Evolutionary conservation across 2,329 filamentous ascomycete species (phyloP), one percentile per base, ranked within the genome.

Genomic region (Colletotrichum sidae): DNA sequence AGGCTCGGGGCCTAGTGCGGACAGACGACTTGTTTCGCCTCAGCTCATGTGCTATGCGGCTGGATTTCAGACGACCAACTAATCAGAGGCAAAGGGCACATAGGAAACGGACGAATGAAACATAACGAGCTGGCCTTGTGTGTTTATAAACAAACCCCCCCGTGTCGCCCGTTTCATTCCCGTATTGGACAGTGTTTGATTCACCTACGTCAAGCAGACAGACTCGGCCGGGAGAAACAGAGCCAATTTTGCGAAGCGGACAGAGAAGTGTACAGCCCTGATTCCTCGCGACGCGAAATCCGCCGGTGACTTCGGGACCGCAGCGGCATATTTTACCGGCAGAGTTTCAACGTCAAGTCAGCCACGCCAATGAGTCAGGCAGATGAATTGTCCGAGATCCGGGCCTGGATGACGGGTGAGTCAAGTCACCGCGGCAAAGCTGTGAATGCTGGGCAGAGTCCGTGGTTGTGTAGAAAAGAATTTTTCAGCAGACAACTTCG

Each of bases 231-330:
- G 25, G 44, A 35, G 6, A 12, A 38, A 44, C 35, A 37, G 11
- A 15, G 34, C 15, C 45, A 5, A 49, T 8, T 33, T 45, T 45
- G 39, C 17, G 11, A 25, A 42, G 39, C 13, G 39, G 25, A 33
- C 17, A 8, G 10, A 11, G 10, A 10, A 34, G 25, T n/a, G 46
- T 12, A 50, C 33, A 33, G 17, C 25, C 77, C 25, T 45, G 37
- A n/a, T 45, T 15, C 17, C 45, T 65, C 58, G 62, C 52, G 52
- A 65, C 58, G 62, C 62, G 58, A 65, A 56, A 38, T 37, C 35
- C 35, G 52, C 58, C 58, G 46, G 38, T 17, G 41, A 11, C 12
- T 33, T 57, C 52, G 63, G 59, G 8, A 41, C 63, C 52, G 47
- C 9, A 63, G 38, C 63, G 52, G 63, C 58, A 41, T 39, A 15